phyloP scores from a whole-genome alignment of 225 moss, liverwort and hornwort genomes.

The Bryum argenteum region DNA sequence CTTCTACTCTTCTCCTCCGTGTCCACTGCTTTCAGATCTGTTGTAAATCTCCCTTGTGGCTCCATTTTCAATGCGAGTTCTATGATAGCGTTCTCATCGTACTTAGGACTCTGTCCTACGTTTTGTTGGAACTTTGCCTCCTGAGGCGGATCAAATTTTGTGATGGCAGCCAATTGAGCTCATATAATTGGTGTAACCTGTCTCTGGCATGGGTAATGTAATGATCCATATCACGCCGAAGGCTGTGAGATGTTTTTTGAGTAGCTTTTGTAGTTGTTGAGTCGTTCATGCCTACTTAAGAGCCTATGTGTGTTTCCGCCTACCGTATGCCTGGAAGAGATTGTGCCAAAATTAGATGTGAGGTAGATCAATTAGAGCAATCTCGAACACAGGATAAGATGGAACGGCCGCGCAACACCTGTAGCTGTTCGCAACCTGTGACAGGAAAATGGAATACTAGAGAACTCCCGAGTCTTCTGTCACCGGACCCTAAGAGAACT shows the following conservation, averaged over 20 bases:
- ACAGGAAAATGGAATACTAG: too few relatives aligned
- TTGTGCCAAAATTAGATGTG: background rate
- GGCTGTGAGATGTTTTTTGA: too few relatives aligned
- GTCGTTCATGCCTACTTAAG: background rate
- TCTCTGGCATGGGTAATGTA: too few relatives aligned
- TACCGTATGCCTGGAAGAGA: background rate
- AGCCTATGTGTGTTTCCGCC: conserved; percentile 18
- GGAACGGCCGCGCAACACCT: too few relatives aligned
- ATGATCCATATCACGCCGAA: too few relatives aligned
- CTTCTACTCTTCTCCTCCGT: conserved; percentile 18
- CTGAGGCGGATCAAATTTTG: too few relatives aligned
- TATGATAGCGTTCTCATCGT: background rate
- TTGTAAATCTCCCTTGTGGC: background rate
- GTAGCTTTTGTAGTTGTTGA: background rate
- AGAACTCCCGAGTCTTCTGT: too few relatives aligned
- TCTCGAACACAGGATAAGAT: too few relatives aligned
- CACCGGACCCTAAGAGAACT: too few relatives aligned
- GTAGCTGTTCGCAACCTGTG: too few relatives aligned
- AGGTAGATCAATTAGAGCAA: too few relatives aligned
- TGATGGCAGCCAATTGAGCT: background rate
- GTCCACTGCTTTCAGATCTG: conserved; percentile 20
- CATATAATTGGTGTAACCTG: too few relatives aligned
- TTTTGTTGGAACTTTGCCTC: background rate
- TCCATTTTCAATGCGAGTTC: background rate
- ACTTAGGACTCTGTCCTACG: background rate